A percentile compares a stretch with the other conserved stretches of the same genome.
Evolutionary conservation across 2,329 filamentous ascomycete genomes (phyloP).

Genomic region (Fusarium sp.): DNA sequence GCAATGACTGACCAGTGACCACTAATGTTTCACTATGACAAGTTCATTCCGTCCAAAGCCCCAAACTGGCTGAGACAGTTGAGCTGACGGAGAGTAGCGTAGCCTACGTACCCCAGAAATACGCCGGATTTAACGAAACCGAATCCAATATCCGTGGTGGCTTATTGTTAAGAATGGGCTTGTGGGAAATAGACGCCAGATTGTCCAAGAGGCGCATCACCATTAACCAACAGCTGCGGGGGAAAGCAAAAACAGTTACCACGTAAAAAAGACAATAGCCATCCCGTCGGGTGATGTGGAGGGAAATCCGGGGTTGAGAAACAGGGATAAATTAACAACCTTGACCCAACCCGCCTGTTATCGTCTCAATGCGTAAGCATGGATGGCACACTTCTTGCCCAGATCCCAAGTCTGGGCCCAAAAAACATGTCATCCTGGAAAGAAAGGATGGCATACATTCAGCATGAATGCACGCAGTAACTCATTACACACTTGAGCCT

Average conservation of each 20-base stretch:
- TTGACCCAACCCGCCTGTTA: not conserved
- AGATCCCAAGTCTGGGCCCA: slow-evolving; percentile 13
- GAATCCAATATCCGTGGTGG: not conserved
- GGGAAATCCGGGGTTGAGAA: slow-evolving; percentile 12
- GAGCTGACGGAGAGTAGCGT: not conserved
- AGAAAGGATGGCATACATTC: slow-evolving; percentile 22
- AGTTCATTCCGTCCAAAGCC: not conserved
- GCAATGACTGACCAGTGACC: not conserved
- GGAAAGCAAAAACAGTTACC: not conserved
- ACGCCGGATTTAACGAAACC: slow-evolving; percentile 21
- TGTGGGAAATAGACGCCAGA: slow-evolving; percentile 2
- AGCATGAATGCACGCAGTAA: not conserved
- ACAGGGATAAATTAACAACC: slow-evolving; percentile 22
- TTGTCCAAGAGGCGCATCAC: slow-evolving; percentile 8
- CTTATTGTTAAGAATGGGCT: not conserved
- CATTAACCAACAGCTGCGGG: not conserved
- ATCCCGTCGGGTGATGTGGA: not conserved
- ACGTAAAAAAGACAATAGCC: not conserved
- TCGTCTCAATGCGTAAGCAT: slow-evolving; percentile 24
- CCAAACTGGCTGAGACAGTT: slow-evolving; percentile 6
- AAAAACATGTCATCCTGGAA: not conserved
- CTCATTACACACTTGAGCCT: slow-evolving; percentile 8
- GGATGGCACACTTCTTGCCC: slow-evolving; percentile 21
- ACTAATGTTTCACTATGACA: slow-evolving; percentile 7
- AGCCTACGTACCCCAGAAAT: slow-evolving; percentile 5